Evolutionary conservation across 257 asterid genomes (phyloP).

Genomic region (Salvia rosmarinus): DNA sequence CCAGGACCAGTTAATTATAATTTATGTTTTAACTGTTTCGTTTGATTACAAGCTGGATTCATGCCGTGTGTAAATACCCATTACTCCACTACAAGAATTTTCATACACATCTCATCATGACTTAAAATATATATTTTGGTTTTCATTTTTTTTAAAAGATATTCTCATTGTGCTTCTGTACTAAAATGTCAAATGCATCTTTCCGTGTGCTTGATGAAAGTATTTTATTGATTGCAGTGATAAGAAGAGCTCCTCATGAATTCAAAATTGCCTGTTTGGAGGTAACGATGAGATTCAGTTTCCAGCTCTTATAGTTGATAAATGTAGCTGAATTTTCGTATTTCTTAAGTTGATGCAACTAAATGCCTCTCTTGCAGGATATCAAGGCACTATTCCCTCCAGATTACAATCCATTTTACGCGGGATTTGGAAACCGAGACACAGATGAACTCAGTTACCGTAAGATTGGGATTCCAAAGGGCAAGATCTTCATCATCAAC

Average conservation of each 20-base stretch:
- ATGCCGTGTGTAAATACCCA: background rate
- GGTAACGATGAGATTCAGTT: constrained; percentile 42
- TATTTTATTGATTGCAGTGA: constrained; percentile 56
- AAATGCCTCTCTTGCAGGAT: constrained; percentile 62
- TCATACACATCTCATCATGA: background rate
- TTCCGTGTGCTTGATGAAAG: constrained; percentile 1
- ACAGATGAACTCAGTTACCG: constrained; percentile 98
- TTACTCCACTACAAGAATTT: background rate
- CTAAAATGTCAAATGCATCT: background rate
- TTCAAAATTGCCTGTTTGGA: constrained; percentile 99
- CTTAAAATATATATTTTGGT: too few species aligned
- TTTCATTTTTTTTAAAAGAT: too few species aligned
- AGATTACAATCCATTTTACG: constrained; percentile 93
- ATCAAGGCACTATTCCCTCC: constrained; percentile 95
- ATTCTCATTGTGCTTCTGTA: background rate
- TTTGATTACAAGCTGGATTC: background rate
- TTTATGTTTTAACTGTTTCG: background rate
- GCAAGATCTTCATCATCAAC: constrained; percentile 93
- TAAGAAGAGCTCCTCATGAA: constrained; percentile 99
- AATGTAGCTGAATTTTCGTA: background rate
- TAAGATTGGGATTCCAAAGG: constrained; percentile 96
- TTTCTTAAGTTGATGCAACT: background rate
- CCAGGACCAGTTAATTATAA: background rate
- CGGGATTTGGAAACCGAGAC: constrained; percentile 98
- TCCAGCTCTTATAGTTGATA: background rate